These are phyloP conservation scores for Curvularia spicifera DNA, from an alignment of 2,329 filamentous ascomycete species.

Conservation along the genomic window DNA sequence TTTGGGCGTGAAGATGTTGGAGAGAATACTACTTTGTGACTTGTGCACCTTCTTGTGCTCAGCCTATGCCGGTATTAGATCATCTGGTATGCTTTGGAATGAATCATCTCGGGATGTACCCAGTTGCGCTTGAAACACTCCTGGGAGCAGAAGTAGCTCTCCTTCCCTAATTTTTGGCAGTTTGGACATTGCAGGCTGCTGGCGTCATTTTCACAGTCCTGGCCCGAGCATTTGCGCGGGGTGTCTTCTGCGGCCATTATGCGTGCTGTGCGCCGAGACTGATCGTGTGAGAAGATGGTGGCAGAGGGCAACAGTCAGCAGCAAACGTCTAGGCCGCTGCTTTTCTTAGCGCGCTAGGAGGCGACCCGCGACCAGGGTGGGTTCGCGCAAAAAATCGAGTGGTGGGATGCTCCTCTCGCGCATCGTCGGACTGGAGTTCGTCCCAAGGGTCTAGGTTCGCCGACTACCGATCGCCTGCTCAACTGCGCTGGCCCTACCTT, in stretches of 20 bases:
- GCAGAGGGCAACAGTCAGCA: not conserved
- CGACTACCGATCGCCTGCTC: conserved; percentile 21
- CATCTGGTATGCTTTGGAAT: conserved; percentile 14
- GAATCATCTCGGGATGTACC: conserved; percentile 63
- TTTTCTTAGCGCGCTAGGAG: conserved; percentile 1
- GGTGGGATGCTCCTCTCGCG: conserved; percentile 14
- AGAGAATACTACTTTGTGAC: conserved; percentile 75
- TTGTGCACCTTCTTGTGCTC: conserved; percentile 88
- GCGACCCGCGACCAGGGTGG: conserved; percentile 13
- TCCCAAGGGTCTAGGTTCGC: conserved; percentile 25
- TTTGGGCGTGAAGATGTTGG: conserved; percentile 76
- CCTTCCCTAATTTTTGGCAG: conserved; percentile 86
- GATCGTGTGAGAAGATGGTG: not conserved
- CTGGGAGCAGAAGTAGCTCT: conserved; percentile 96
- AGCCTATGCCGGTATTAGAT: conserved; percentile 59
- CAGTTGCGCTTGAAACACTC: conserved; percentile 99
- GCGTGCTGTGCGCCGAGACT: conserved; percentile 14
- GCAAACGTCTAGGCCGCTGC: not conserved
- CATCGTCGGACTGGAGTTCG: conserved; percentile 19
- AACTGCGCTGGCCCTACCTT: conserved; percentile 26
- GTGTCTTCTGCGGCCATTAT: conserved; percentile 48
- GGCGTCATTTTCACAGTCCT: conserved; percentile 86
- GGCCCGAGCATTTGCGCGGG: conserved; percentile 77
- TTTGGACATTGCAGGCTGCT: conserved; percentile 90
- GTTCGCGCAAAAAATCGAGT: conserved; percentile 28